phyloP scores from a whole-genome alignment of 2,329 filamentous ascomycete genomes.

The Colletotrichum sp. region DNA sequence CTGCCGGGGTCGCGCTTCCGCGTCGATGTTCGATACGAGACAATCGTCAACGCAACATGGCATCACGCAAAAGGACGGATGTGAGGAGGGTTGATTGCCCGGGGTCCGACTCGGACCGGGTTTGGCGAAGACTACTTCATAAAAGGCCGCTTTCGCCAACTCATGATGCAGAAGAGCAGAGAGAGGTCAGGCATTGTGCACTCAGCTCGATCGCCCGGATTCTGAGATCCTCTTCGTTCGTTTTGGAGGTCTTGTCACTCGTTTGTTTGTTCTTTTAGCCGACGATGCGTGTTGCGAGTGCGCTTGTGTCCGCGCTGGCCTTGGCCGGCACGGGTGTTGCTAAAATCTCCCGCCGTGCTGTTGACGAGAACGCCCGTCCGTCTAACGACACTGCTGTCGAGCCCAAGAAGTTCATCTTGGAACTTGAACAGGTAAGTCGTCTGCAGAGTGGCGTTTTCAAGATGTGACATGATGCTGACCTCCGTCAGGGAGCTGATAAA shows the following conservation, averaged over 20 bases:
- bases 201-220: neutral
- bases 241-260: neutral
- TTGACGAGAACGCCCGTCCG: neutral
- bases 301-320: constrained; percentile 10
- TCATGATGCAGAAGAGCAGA: neutral
- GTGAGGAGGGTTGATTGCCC: neutral
- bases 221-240: neutral
- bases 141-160: neutral
- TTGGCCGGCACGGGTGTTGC: constrained; percentile 7
- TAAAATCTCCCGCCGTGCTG: constrained; percentile 1
- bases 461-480: neutral
- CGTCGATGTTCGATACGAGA: neutral
- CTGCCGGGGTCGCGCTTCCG: neutral
- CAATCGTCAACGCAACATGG: constrained; percentile 1
- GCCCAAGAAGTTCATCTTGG: constrained; percentile 20
- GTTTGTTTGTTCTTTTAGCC: neutral
- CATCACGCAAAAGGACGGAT: neutral
- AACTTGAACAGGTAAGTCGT: neutral
- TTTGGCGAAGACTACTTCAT: neutral
- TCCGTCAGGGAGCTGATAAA: neutral
- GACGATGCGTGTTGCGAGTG: constrained; percentile 8
- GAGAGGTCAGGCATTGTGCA: neutral
- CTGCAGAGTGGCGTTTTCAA: neutral
- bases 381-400: constrained; percentile 3
- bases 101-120: neutral